A percentile compares a stretch with the other conserved stretches of the same genome.
Evolutionary conservation across 495 filamentous ascomycete genomes (phyloP).

Genomic region (Lichina pygmaea): DNA sequence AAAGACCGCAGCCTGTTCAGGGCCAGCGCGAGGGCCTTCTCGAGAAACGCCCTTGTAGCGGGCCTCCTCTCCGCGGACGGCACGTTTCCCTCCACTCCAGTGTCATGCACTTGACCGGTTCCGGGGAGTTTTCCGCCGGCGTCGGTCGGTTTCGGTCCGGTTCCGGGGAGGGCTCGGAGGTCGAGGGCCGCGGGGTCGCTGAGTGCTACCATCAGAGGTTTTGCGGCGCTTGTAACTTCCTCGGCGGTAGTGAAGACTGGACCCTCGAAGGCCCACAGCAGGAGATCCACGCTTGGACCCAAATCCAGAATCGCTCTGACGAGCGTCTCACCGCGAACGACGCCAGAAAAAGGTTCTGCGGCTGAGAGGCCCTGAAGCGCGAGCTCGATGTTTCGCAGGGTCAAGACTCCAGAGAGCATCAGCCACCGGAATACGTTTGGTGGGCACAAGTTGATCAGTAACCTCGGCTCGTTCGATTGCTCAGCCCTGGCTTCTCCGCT

Average conservation of each 20-base stretch:
- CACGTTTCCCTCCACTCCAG: not conserved
- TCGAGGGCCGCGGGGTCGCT: slow-evolving; percentile 5
- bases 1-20: slow-evolving; percentile 40
- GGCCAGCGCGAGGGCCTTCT: slow-evolving; percentile 2
- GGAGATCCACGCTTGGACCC: slow-evolving; percentile 11
- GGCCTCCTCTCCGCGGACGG: not conserved
- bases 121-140: not conserved
- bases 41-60: not conserved
- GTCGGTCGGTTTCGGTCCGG: not conserved
- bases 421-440: slow-evolving; percentile 14
- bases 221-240: slow-evolving; percentile 18
- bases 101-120: too few relatives aligned
- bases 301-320: slow-evolving; percentile 10
- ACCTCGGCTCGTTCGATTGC: slow-evolving; percentile 1
- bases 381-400: slow-evolving; percentile 6
- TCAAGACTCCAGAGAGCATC: slow-evolving; percentile 9
- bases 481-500: slow-evolving; percentile 1
- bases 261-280: slow-evolving; percentile 9
- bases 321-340: slow-evolving; percentile 8
- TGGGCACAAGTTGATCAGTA: slow-evolving; percentile 9
- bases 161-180: slow-evolving; percentile 3
- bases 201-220: slow-evolving; percentile 6
- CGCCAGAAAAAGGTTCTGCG: not conserved
- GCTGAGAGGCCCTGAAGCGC: slow-evolving; percentile 2
- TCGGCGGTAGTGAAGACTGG: slow-evolving; percentile 13